Evolutionary conservation across 805 yeast species (phyloP), one percentile per base, ranked within the genome.

Genomic region (Millerozyma acaciae): DNA sequence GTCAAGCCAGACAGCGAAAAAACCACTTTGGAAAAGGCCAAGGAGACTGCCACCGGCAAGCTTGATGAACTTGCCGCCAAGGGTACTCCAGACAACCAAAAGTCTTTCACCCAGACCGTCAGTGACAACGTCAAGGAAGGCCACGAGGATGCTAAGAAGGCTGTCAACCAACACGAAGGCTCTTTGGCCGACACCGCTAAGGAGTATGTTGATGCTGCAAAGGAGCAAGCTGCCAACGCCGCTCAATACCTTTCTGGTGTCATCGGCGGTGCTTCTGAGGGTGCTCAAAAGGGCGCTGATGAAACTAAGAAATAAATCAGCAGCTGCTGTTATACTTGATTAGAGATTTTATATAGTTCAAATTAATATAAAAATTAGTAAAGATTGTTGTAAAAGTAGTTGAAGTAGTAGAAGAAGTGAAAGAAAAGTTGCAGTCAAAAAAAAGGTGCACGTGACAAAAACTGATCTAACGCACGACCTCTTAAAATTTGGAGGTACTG

Each of bases 1-100:
- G 39, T 81, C 26, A 82, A 74, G 45, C 95, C 95, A 45, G 80
- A 86, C 43, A 61, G 74, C 37, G 73, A 81, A 60, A 87, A 87
- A 68, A 50, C 79, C 23, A 60, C 65, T 51, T 58, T 65, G 33
- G 81, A 84, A 52, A 68, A 82, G 65, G 80, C 79, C 45, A 81
- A 82, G 70, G 95, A 87, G 65, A 38, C 56, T 19, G 76, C 73
- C 42, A 77, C 93, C 38, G 81, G 75, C 53, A 55, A 70, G n/a
- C 72, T 69, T 49, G 95, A 87, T 68, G 66, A 73, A 53, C 60
- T 70, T 35, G 86, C 80, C 38, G 68, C 73, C 30, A 59, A 69
- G 34, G 57, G 69, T 33, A 77, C 77, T 53, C 87, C 93, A 46
- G 79, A 81, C 32, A 60, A 61, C 35, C 68, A 78, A 49, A 86